Base-by-base conservation (phyloP, 192 early-diverging fungal genomes). In the Umbelopsis isabellina region DNA sequence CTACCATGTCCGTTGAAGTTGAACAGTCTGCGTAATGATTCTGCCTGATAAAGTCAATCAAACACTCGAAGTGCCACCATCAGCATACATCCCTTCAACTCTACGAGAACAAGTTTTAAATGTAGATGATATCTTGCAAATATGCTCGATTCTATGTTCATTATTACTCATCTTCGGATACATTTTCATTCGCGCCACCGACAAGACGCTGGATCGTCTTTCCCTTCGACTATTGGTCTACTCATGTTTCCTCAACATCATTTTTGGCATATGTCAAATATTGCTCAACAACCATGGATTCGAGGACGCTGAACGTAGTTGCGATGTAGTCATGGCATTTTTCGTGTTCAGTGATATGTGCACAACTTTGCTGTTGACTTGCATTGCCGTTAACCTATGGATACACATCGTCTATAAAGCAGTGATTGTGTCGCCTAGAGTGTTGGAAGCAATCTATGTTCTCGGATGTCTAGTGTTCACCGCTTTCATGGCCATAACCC, bases 171-270 rank as follows among this genome's bases (percentile, higher is more conserved):
- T 35, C 4, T 2, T 35, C 0, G 55, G 55, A 25, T 61, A 61
- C 13, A 18, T 10, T 4, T 61, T 61, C 13, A 61, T 61, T 12
- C 55, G 55, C 9, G 0, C 15, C 9, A 35, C 27, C 8, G 55
- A 61, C 30, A 61, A 61, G 13, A 1, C 30, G 12, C 27, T 61
- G 13, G 55, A 61, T 15, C 55, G 55, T 11, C 13, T 61, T 15
- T 61, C 55, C 9, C 33, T 61, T 35, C 55, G 55, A n/a, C 30
- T 61, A 3, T 61, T 61, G 55, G 27, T 61, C 30, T 25, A 61
- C 27, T 13, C 55, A 1, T 61, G 55, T 16, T 11, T 35, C 55
- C 30, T 61, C 55, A 61, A n/a, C 55, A 33, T 35, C 9, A 18
- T 35, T 1, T 61, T 61, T 13, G 55, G 55, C 25, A 18, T 61